phyloP scores from a whole-genome alignment of 2,329 filamentous ascomycete species.

The Plenodomus biglobosus region DNA sequence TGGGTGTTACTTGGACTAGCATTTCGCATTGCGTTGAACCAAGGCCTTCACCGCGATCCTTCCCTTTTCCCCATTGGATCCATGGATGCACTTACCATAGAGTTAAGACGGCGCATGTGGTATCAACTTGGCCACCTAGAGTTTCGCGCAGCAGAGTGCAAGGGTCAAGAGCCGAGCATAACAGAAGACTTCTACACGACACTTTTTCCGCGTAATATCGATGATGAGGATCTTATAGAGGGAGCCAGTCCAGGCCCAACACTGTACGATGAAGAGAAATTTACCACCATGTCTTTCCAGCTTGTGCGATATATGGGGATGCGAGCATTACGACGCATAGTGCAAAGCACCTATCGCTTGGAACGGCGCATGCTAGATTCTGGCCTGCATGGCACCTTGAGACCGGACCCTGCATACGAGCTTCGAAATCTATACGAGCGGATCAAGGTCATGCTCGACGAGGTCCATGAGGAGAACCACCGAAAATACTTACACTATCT shows the following conservation, averaged over 20 bases:
- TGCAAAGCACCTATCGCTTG: slow-evolving; percentile 43
- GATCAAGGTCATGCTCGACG: slow-evolving; percentile 42
- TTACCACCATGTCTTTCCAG: slow-evolving; percentile 42
- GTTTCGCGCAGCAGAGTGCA: slow-evolving; percentile 43
- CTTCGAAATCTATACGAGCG: slow-evolving; percentile 39
- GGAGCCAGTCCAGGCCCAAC: slow-evolving; percentile 35
- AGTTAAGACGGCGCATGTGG: slow-evolving; percentile 42
- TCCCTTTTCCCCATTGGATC: slow-evolving; percentile 41
- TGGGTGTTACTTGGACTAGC: slow-evolving; percentile 44
- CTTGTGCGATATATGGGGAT: slow-evolving; percentile 41
- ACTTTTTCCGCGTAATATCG: slow-evolving; percentile 41
- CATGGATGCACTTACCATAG: slow-evolving; percentile 43
- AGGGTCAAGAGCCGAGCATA: slow-evolving; percentile 44
- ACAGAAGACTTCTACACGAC: slow-evolving; percentile 45
- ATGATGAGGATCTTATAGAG: slow-evolving; percentile 44
- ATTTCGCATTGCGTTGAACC: slow-evolving; percentile 41
- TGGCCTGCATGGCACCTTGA: slow-evolving; percentile 35
- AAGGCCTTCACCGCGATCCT: slow-evolving; percentile 44
- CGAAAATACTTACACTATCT: slow-evolving; percentile 37
- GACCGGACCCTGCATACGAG: slow-evolving; percentile 40
- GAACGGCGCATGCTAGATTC: slow-evolving; percentile 42
- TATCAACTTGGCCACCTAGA: slow-evolving; percentile 44
- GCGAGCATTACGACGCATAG: slow-evolving; percentile 37
- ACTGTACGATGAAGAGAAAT: slow-evolving; percentile 36
- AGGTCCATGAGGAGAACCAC: slow-evolving; percentile 38